These are phyloP conservation scores for Bombardia bombarda DNA, from an alignment of 495 filamentous ascomycete species.

Conservation along the genomic window DNA sequence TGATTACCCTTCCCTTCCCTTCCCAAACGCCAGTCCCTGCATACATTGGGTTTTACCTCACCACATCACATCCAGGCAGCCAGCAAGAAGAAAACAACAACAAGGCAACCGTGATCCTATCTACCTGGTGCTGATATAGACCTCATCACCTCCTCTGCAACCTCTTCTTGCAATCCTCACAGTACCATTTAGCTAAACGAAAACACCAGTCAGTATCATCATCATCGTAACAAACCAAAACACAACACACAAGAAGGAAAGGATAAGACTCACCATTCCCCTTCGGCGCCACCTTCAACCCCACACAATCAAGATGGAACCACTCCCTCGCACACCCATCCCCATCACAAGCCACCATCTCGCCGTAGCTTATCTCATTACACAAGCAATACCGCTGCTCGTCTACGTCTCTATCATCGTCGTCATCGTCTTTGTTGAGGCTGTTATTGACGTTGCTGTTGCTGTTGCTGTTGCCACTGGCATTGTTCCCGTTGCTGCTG, in stretches of 20 bases:
- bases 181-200: conserved; percentile 77
- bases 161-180: conserved; percentile 74
- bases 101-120: too few species aligned
- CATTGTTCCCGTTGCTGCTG: not conserved
- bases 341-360: conserved; percentile 97
- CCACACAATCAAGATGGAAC: conserved; percentile 94
- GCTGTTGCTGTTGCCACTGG: not conserved
- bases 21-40: too few species aligned
- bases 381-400: conserved; percentile 92
- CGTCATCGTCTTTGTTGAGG: conserved; percentile 32
- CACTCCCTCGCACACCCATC: conserved; percentile 82
- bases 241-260: conserved; percentile 2
- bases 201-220: conserved; percentile 14
- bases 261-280: conserved; percentile 60
- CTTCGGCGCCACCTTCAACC: conserved; percentile 74
- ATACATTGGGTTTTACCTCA: too few species aligned
- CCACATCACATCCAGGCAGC: too few species aligned
- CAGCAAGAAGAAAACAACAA: too few species aligned
- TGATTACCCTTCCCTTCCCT: too few species aligned
- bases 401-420: conserved; percentile 65
- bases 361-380: conserved; percentile 85
- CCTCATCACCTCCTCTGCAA: conserved; percentile 46
- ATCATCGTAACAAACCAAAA: conserved; percentile 1
- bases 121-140: too few species aligned
- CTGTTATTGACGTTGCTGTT: not conserved